Base-by-base conservation (phyloP, 495 filamentous ascomycete species). In the Durotheca rogersii region DNA sequence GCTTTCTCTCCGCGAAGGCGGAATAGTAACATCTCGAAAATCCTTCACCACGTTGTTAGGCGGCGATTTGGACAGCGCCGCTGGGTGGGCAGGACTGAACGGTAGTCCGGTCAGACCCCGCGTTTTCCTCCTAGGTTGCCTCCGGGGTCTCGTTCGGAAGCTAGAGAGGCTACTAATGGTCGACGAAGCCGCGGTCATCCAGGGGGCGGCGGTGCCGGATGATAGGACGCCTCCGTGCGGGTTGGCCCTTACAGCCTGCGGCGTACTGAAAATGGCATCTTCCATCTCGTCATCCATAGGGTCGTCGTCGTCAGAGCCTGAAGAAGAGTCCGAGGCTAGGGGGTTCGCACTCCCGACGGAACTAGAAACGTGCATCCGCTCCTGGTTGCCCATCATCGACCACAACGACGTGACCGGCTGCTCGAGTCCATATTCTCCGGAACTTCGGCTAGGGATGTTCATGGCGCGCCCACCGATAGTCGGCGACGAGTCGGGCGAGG, bases 401-500 rank as follows among this genome's bases (percentile, higher is more conserved):
- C 74, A 76, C 20, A 76, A 60, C 2, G 72, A 71, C 9, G 61
- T 69, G 18, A 67, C 58, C 1, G 66, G 58, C 37, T 70, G 70
- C 23, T 75, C 73, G 41, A 60, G 44, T 6, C 61, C 65, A 47
- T 61, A 69, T 37, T 67, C 71, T 56, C 58, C 64, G 38, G 41
- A 58, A 39, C 66, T 60, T 47, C 70, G 66, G 38, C 63, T 53
- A 34, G 89, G 90, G 30, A 95, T 92, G 52, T 80, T 84, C 76
- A 95, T 84, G 6, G 84, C 86, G 17, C 87, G 80, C 20, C 87
- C 86, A 14, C 72, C 71, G 32, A 94, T 84, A n/a, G 82, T 90
- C 0, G 94, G 94, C 0, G 90, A 95, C 3, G 90, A 94, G 63
- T 96, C 91, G 9, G 94, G 93, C n/a, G 88, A 93, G 0, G 88